These are phyloP conservation scores for Dactylellina leptospora DNA, from an alignment of 2,329 filamentous ascomycete species.

Conservation along the genomic window DNA sequence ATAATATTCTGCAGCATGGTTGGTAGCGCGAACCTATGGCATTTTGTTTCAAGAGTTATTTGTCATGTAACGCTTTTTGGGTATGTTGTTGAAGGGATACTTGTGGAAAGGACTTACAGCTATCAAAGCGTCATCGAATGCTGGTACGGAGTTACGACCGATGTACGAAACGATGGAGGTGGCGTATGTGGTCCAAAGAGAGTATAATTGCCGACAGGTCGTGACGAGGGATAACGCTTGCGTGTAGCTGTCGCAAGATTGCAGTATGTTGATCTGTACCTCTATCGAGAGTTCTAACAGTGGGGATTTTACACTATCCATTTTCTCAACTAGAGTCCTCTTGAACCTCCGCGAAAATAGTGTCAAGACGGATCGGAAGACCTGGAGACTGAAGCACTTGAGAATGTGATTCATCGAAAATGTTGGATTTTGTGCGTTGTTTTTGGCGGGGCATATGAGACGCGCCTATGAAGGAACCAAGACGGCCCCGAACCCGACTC, in stretches of 20 bases:
- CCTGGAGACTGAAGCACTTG: neutral
- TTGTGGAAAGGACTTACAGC: too few relatives aligned
- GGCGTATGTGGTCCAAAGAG: slow-evolving; percentile 24
- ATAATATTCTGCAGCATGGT: slow-evolving; percentile 25
- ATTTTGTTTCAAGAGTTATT: neutral
- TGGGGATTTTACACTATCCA: neutral
- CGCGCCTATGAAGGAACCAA: too few relatives aligned
- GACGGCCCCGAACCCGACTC: too few relatives aligned
- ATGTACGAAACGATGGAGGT: slow-evolving; percentile 32
- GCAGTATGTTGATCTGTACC: slow-evolving; percentile 26
- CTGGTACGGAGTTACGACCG: slow-evolving; percentile 25
- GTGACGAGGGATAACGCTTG: slow-evolving; percentile 20
- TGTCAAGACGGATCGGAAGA: too few relatives aligned
- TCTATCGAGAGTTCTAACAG: slow-evolving; percentile 18
- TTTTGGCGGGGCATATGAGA: too few relatives aligned
- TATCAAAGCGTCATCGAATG: slow-evolving; percentile 37
- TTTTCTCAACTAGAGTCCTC: neutral
- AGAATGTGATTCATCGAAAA: neutral
- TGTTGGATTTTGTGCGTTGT: slow-evolving; percentile 23
- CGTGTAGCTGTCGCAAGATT: slow-evolving; percentile 23
- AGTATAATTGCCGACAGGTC: slow-evolving; percentile 19
- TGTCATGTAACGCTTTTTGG: neutral
- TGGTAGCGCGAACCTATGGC: slow-evolving; percentile 27
- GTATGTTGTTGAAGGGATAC: neutral
- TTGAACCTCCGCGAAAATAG: neutral